These are phyloP conservation scores for Microcyclosporella mali DNA, from an alignment of 2,329 filamentous ascomycete species.

Conservation along the genomic window DNA sequence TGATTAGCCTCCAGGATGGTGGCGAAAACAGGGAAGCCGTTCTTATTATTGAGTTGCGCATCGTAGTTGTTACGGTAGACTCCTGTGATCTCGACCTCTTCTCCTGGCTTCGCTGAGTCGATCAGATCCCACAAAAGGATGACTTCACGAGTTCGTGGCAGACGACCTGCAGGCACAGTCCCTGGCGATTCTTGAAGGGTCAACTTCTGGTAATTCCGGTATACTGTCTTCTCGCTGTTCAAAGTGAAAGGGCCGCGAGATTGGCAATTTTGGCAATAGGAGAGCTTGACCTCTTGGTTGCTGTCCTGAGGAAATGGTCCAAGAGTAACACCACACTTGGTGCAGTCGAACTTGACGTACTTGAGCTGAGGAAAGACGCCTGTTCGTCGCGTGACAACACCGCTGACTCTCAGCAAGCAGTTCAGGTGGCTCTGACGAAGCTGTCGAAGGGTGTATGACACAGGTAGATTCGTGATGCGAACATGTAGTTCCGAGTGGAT, in stretches of 20 bases:
- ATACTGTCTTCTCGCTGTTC: slow-evolving; percentile 96
- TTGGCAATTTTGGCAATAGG: slow-evolving; percentile 94
- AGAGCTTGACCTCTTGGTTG: slow-evolving; percentile 91
- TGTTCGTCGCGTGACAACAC: slow-evolving; percentile 87
- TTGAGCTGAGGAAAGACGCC: slow-evolving; percentile 97
- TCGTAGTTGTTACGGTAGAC: slow-evolving; percentile 99
- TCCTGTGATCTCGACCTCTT: slow-evolving; percentile 94
- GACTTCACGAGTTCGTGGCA: slow-evolving; percentile 88
- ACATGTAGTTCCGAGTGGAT: slow-evolving; percentile 98
- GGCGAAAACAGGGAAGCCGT: slow-evolving; percentile 96
- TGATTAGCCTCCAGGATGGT: slow-evolving; percentile 98
- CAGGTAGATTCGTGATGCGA: slow-evolving; percentile 87
- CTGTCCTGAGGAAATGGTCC: slow-evolving; percentile 98
- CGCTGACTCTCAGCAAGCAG: slow-evolving; percentile 86
- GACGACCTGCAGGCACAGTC: slow-evolving; percentile 88
- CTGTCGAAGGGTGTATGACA: slow-evolving; percentile 91
- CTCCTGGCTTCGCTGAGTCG: slow-evolving; percentile 90
- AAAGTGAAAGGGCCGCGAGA: slow-evolving; percentile 89
- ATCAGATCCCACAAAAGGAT: slow-evolving; percentile 96
- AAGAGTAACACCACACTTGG: slow-evolving; percentile 83
- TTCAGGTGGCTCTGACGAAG: slow-evolving; percentile 93
- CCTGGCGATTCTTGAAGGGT: slow-evolving; percentile 96
- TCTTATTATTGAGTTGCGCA: slow-evolving; percentile 94
- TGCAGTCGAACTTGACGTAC: slow-evolving; percentile 97
- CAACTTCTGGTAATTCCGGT: slow-evolving; percentile 97